Evolutionary conservation across 805 yeast genomes (phyloP), one percentile per base, ranked within the genome.

Genomic region (Millerozyma acaciae): DNA sequence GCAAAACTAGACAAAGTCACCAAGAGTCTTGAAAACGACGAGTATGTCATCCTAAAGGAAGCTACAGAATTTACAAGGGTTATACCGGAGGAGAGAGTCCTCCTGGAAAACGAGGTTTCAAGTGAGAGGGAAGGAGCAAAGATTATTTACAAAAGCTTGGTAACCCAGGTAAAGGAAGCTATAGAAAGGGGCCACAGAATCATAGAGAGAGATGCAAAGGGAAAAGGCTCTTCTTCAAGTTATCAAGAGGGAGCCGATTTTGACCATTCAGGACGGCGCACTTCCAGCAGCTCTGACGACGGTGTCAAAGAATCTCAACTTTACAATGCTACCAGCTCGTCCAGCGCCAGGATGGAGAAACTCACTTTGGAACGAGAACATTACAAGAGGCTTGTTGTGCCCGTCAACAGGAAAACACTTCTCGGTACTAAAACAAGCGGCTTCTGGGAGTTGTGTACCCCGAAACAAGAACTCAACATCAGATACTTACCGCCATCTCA

Each of bases 31-130:
- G 37, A 34, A 19, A 68, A 68, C 41, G 68, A 65, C 35, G 71
- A 65, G 44, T 64, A 53, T 39, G 54, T 63, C 17, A 62, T 65
- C 20, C 48, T 64, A 30, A 62, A 61, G 40, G 65, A 63, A 32
- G 24, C 38, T 12, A 40, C 42, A 5, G 44, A 45, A 5, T 43
- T 39, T 25, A 37, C 62, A 3, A 48, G 69, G 26, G 48, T 63
- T 8, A 36, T 62, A 6, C 57, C 50, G 38, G 50, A 53, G 30
- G 27, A 45, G 5, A 35, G 26, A 2, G 20, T 24, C 4, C 28
- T 33, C 2, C 44, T 46, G 5, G 43, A 39, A 17, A 23, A 37
- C 13, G 58, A 57, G 26, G 33, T 28, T 24, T 14, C 22, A 17
- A 40, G 44, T 39, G 44, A 40, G 17, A 29, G 28, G n/a, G 36